Evolutionary conservation across 148 eudicot genomes (phyloP).

Genomic region (Euryodendron excelsum): DNA sequence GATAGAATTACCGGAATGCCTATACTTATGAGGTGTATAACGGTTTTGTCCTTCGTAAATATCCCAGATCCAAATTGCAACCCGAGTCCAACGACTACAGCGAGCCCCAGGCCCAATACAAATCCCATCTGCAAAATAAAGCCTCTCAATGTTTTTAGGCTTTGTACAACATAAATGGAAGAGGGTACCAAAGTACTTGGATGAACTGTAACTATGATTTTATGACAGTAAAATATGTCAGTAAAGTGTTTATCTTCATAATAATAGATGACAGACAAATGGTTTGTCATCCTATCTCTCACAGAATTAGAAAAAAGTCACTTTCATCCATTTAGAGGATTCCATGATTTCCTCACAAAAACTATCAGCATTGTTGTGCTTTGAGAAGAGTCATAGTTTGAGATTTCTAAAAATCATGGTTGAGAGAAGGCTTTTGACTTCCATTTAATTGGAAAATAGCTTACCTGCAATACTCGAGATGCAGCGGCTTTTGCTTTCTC

Average conservation of each 20-base stretch:
- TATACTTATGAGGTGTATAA: constrained; percentile 54
- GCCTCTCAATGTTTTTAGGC: neutral
- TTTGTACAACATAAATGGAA: neutral
- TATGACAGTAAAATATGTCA: neutral
- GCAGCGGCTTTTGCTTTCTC: constrained; percentile 76
- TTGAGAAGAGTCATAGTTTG: neutral
- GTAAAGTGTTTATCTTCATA: neutral
- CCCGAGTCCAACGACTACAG: constrained; percentile 77
- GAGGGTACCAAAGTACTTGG: neutral
- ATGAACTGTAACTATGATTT: neutral
- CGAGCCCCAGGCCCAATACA: constrained; percentile 71
- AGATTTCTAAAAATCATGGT: neutral
- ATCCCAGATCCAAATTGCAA: constrained; percentile 72
- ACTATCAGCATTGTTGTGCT: neutral
- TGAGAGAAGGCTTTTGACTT: neutral
- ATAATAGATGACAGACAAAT: neutral
- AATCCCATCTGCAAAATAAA: constrained; percentile 78
- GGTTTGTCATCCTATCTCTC: neutral
- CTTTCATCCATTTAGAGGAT: neutral
- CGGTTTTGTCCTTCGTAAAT: constrained; percentile 64
- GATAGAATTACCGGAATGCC: constrained; percentile 72
- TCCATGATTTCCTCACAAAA: neutral
- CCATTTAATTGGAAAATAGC: neutral
- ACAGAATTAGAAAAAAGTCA: neutral
- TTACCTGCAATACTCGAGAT: constrained; percentile 81